Evolutionary conservation across 1,139 yeast genomes (phyloP), one percentile per base, ranked within the genome.

Genomic region (Yamadazyma oceani): DNA sequence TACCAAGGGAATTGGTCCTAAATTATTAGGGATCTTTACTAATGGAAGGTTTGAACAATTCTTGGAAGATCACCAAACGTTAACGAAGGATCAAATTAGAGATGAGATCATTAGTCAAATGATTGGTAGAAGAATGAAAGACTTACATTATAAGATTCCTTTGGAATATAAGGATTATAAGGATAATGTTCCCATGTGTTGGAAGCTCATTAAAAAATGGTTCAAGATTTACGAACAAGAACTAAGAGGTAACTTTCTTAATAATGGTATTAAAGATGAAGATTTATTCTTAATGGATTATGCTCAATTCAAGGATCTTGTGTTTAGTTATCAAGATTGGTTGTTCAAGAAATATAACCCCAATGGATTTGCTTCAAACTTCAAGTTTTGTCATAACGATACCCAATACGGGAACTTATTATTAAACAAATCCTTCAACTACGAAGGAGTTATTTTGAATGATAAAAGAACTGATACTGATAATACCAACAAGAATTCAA

Each of bases 121-220:
- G 69, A 83, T 92, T 47, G 97, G 96, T 8, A 80, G 96, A 66
- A 82, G 98, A 66, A 92, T 92, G 97, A 84, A 92, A 53, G 97
- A 92, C 51, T 72, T 92, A 43, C 98, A 92, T 56, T 75, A 75
- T 43, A 89, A 90, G 53, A 80, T 92, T 22, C 78, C 77, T n/a
- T 64, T 92, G 39, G 75, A 77, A 9, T 86, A 85, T 1, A 60
- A 58, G 22, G 73, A 77, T 24, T 57, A 58, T 9, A 41, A 35
- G 25, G 86, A 85, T 1, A 57, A 53, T 15, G 37, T 59, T 17
- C 88, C 97, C 1, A 69, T 73, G 39, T 74, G 79, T 11, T 89
- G 96, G 94, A 62, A 58, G 32, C 72, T 80, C 41, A 80, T 89
- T 43, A 70, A 69, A 37, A 84, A 82, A 52, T 92, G 98, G 98